phyloP scores from a whole-genome alignment of 1,139 yeast species.

The Candida dubliniensis region DNA sequence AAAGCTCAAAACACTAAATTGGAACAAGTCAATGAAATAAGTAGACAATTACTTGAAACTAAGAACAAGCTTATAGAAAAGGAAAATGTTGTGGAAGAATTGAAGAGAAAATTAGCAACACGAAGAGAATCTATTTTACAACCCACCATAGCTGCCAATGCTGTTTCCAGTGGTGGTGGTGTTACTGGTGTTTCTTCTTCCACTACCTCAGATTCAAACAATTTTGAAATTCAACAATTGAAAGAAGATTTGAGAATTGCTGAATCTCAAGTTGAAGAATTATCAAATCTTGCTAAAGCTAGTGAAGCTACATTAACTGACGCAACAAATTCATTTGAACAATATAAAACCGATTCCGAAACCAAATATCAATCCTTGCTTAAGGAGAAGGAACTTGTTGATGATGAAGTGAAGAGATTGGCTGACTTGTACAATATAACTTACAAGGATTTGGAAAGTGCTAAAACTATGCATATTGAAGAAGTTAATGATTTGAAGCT shows the following conservation, averaged over 20 bases:
- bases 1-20: constrained; percentile 67
- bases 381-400: constrained; percentile 24
- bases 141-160: constrained; percentile 4
- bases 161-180: constrained; percentile 3
- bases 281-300: constrained; percentile 39
- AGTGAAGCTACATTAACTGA: constrained; percentile 43
- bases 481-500: constrained; percentile 25
- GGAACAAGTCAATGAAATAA: constrained; percentile 57
- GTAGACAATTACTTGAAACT: constrained; percentile 39
- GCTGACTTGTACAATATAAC: constrained; percentile 17
- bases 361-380: constrained; percentile 21
- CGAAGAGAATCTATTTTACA: constrained; percentile 4
- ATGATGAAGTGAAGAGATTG: constrained; percentile 21
- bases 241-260: constrained; percentile 38
- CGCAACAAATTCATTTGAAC: constrained; percentile 41
- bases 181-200: constrained; percentile 6
- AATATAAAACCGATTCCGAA: constrained; percentile 27
- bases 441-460: constrained; percentile 18
- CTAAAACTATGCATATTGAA: constrained; percentile 16
- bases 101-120: constrained; percentile 23
- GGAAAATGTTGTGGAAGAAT: constrained; percentile 24
- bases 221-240: constrained; percentile 33
- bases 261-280: constrained; percentile 40
- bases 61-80: constrained; percentile 41
- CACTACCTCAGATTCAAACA: constrained; percentile 10